Conservation (phyloP, 495 filamentous ascomycete genomes). For the Hypoxylon fuscum region DNA sequence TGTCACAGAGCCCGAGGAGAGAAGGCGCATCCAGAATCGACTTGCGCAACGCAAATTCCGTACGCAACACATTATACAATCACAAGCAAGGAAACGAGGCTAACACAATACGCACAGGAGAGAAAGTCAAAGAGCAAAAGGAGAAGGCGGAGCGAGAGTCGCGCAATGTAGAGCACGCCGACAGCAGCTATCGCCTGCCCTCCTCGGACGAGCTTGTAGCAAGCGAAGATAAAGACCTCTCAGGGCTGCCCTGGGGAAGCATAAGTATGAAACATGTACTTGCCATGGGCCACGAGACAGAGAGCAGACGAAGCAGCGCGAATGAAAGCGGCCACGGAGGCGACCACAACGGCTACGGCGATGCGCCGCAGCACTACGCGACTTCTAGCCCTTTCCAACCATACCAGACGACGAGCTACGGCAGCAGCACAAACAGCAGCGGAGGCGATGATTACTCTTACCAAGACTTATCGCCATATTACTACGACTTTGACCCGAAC, state of each 20-base stretch:
- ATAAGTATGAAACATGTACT: constrained; percentile 65
- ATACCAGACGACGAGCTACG: constrained; percentile 35
- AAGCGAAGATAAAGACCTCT: constrained; percentile 54
- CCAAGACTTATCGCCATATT: constrained; percentile 38
- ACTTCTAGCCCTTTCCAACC: constrained; percentile 32
- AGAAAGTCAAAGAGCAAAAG: constrained; percentile 66
- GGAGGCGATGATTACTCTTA: constrained; percentile 41
- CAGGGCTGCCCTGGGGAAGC: constrained; percentile 72
- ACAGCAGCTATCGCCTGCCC: constrained; percentile 63
- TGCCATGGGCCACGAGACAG: constrained; percentile 59
- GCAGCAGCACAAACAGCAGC: constrained; percentile 39
- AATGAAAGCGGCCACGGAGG: constrained; percentile 19
- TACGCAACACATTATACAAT: constrained; percentile 44
- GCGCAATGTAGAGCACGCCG: constrained; percentile 64
- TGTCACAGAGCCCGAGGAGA: constrained; percentile 67
- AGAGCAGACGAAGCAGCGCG: constrained; percentile 45
- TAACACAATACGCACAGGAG: constrained; percentile 54
- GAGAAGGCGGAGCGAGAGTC: constrained; percentile 65
- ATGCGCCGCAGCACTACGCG: constrained; percentile 35
- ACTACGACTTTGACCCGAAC: constrained; percentile 40
- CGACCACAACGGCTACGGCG: constrained; percentile 23
- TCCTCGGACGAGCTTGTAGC: constrained; percentile 59
- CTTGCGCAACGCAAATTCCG: constrained; percentile 70
- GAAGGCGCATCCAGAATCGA: constrained; percentile 68
- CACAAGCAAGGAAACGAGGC: neutral